Percentiles rank a stretch among this genome's conserved stretches.
These are phyloP conservation scores for Stephania japonica DNA, from an alignment of 164 flowering plant species.

Conservation along the genomic window DNA sequence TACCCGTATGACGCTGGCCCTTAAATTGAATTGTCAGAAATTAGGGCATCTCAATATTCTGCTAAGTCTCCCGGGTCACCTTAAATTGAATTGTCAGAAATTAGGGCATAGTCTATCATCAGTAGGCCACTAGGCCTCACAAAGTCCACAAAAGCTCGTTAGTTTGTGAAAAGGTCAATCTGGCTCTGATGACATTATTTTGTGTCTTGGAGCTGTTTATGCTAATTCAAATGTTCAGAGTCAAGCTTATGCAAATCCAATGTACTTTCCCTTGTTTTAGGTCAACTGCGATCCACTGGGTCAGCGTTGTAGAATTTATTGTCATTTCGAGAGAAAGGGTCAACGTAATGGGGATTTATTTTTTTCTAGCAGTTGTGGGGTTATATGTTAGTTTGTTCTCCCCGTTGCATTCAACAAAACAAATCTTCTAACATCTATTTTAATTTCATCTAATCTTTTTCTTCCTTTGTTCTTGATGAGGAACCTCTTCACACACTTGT, in stretches of 20 bases:
- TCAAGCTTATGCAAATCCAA: not conserved
- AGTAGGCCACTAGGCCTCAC: not conserved
- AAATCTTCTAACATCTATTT: constrained; percentile 3
- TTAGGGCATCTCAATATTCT: not conserved
- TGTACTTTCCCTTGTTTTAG: not conserved
- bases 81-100: not conserved
- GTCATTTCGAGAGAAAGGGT: not conserved
- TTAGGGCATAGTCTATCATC: not conserved
- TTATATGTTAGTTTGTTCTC: not conserved
- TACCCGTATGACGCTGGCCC: constrained; percentile 3
- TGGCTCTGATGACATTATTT: not conserved
- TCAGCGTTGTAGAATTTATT: not conserved
- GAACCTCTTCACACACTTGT: constrained; percentile 10
- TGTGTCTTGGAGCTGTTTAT: not conserved
- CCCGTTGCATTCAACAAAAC: constrained; percentile 1
- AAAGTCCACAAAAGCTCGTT: not conserved
- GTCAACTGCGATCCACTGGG: not conserved
- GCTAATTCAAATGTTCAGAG: not conserved
- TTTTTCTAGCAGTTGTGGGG: not conserved
- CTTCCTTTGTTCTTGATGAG: constrained; percentile 7
- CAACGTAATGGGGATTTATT: not conserved
- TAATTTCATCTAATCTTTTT: not conserved
- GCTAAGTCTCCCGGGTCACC: not conserved
- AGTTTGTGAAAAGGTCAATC: not conserved
- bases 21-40: too few species aligned